Evolutionary conservation across 768 basidiomycete genomes (phyloP), one percentile per base, ranked within the genome.

Genomic region (Naganishia vishniacii): DNA sequence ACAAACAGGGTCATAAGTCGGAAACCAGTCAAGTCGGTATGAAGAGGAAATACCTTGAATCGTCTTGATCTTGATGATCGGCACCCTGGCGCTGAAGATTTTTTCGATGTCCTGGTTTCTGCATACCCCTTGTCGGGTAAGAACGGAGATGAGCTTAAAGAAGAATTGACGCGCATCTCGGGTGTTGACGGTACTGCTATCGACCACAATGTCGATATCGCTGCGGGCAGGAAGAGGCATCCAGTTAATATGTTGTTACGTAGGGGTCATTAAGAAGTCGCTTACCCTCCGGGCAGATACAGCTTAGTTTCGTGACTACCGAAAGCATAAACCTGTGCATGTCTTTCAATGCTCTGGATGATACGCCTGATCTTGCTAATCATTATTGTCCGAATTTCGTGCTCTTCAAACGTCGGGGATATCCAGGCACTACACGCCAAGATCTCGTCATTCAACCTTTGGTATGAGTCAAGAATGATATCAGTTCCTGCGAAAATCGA

Each of bases 11-110:
- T 28, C 5, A 23, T 53, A 13, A 31, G 41, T 42, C 28, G 20
- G 37, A 12, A 9, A 31, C 29, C 25, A 41, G 1, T 25, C 41
- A 41, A 0, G 11, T 3, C 13, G 9, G 20, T 20, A 18, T 15
- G 9, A 28, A 28, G 16, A 4, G 18, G 46, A 69, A 62, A 61
- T 65, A 75, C 81, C 92, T 66, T 86, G 83, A 9, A 80, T 82
- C 2, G 93, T 91, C 61, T 88, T 80, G 74, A 98, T 95, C 79
- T 99, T 99, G 77, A 99, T 83, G 75, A 99, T 97, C 31, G 95
- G 95, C 7, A 98, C 93, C 78, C 86, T 89, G 59, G 95, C 93
- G 80, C 86, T 91, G 29, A 87, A 86, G 68, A 99, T 91, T 75
- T 97, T 85, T 29, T 87, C 34, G 26, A 42, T 34, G 25, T 32